Percentiles rank a stretch among this genome's conserved stretches.
Evolutionary conservation across 2,329 filamentous ascomycete species (phyloP).

Genomic region (Aureobasidium leucospermi): DNA sequence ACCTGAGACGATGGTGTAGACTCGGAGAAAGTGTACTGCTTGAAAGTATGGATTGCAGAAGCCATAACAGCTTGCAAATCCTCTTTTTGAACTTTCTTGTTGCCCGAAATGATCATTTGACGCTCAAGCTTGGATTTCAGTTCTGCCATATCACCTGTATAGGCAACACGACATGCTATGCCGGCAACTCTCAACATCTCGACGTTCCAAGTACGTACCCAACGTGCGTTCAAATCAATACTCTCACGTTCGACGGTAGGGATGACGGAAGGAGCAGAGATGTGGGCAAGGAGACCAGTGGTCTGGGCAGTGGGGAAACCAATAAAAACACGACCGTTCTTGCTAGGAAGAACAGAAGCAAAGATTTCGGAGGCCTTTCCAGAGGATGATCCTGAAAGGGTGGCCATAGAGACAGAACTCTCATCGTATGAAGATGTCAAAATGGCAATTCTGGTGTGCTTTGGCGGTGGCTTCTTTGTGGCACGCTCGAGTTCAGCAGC

Average conservation of each 20-base stretch:
- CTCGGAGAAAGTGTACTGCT: slow-evolving; percentile 81
- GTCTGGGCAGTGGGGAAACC: slow-evolving; percentile 97
- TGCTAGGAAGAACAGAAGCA: slow-evolving; percentile 79
- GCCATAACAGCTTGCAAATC: slow-evolving; percentile 63
- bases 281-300: slow-evolving; percentile 85
- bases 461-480: slow-evolving; percentile 94
- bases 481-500: slow-evolving; percentile 84
- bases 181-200: slow-evolving; percentile 88
- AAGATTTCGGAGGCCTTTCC: slow-evolving; percentile 71
- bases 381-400: slow-evolving; percentile 40
- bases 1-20: slow-evolving; percentile 83
- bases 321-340: slow-evolving; percentile 89
- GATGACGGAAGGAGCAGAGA: slow-evolving; percentile 92
- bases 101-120: slow-evolving; percentile 27
- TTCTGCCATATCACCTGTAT: slow-evolving; percentile 76
- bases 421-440: slow-evolving; percentile 89
- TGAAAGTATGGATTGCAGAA: slow-evolving; percentile 73
- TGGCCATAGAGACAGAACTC: slow-evolving; percentile 55
- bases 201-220: slow-evolving; percentile 90
- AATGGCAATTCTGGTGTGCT: slow-evolving; percentile 75
- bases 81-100: slow-evolving; percentile 49
- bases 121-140: slow-evolving; percentile 49
- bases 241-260: slow-evolving; percentile 95
- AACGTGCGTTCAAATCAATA: slow-evolving; percentile 91
- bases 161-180: slow-evolving; percentile 82